These are phyloP conservation scores for Obba rivulosa DNA, from an alignment of 768 basidiomycete genomes.

Conservation along the genomic window DNA sequence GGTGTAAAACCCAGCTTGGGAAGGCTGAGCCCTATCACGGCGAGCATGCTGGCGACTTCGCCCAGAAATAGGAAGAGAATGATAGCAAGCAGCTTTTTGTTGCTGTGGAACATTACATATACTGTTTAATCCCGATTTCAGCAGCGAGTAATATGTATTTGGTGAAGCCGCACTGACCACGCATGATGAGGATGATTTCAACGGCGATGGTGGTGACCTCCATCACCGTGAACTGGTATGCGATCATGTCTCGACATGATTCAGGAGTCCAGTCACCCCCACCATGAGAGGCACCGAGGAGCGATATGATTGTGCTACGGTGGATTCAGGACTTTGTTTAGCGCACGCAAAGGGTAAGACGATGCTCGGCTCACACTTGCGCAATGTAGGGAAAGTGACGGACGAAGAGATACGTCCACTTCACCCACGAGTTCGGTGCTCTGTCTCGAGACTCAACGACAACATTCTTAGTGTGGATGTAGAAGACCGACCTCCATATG, in stretches of 20 bases:
- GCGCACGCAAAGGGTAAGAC: too few species aligned
- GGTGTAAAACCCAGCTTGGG: constrained; percentile 5
- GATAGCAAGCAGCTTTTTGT: neutral
- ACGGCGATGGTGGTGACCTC: constrained; percentile 6
- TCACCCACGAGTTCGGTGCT: constrained; percentile 6
- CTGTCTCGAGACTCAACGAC: neutral
- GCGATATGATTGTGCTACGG: neutral
- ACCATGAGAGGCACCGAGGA: neutral
- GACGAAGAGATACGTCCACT: constrained; percentile 12
- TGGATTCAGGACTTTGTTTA: neutral
- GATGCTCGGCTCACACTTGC: neutral
- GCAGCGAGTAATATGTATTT: neutral
- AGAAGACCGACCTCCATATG: neutral
- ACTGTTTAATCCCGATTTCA: neutral
- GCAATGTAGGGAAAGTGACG: constrained; percentile 9
- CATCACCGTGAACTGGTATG: constrained; percentile 1
- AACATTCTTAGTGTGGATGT: neutral
- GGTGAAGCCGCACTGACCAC: constrained; percentile 1
- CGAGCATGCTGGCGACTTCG: constrained; percentile 5
- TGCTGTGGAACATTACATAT: constrained; percentile 9
- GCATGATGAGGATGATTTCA: constrained; percentile 9
- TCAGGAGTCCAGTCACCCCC: neutral
- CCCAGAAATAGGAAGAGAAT: constrained; percentile 4
- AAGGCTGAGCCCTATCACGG: constrained; percentile 1
- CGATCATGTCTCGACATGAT: constrained; percentile 5